Base-by-base conservation (phyloP, 1,284 basidiomycete species). In the Paramarasmius palmivorus region DNA sequence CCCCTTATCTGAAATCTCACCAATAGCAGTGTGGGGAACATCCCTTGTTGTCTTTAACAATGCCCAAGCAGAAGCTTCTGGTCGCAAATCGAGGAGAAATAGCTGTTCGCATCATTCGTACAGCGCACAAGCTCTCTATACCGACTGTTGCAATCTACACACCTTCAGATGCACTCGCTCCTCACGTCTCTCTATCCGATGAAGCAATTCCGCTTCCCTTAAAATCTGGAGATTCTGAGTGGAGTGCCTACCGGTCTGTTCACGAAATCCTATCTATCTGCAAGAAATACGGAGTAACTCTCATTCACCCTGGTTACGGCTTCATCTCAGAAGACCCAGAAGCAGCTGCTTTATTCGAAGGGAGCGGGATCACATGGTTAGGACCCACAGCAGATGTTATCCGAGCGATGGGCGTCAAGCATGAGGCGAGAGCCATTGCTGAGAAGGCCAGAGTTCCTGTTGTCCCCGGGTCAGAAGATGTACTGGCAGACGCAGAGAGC, bases 221-320 rank as follows among this genome's bases (percentile, higher is more conserved):
- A 6, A 20, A 47, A 17, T 20, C 53, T 35, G 46, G 29, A 19
- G 57, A 62, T 25, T 57, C 67, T 0, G 78, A 81, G 56, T 68
- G 70, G 0, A 62, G 63, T 32, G 71, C 74, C 1, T 84, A 85
- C 58, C 67, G 80, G 37, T 70, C 75, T 17, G 63, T 63, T 8
- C 59, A 70, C 2, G 64, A 61, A 0, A 76, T 86, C 19, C 57
- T 84, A 7, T 60, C 71, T 1, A 72, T 81, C 32, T 80, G 78
- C 59, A 69, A 68, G 51, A 66, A 69, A 3, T 70, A 71, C 61
- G 61, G 54, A 50, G 80, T 72, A 25, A 86, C 83, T 3, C 77
- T 84, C 56, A 73, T 88, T 1, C 83, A 84, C 45, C 85, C 85
- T 0, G 85, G 86, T 9, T 88, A 88, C 54, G 78, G 87, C 6